Conservation (phyloP, 1,139 yeast species). For the Arxiozyma slooffiae region DNA sequence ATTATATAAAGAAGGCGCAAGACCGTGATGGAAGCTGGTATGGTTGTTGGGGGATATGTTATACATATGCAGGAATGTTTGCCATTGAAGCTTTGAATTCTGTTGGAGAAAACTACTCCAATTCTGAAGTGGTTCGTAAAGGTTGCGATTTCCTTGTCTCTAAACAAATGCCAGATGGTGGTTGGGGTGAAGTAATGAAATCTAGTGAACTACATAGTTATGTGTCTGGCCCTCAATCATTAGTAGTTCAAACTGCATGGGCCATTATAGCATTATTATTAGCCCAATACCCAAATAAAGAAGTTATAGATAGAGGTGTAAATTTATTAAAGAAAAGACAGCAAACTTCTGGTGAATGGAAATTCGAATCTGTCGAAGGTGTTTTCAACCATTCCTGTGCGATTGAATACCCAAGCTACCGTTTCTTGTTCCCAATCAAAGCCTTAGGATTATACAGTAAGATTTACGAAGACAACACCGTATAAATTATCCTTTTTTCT, state of each 20-base stretch:
- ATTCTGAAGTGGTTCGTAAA: slow-evolving; percentile 49
- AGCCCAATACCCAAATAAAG: slow-evolving; percentile 67
- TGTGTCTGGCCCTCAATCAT: slow-evolving; percentile 52
- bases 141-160: slow-evolving; percentile 80
- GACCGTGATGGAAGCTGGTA: slow-evolving; percentile 88
- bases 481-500: not conserved
- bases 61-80: slow-evolving; percentile 95
- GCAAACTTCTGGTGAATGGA: slow-evolving; percentile 71
- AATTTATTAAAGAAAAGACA: slow-evolving; percentile 60
- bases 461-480: slow-evolving; percentile 1
- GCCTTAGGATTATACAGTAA: slow-evolving; percentile 72
- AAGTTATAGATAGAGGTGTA: slow-evolving; percentile 56
- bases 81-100: slow-evolving; percentile 85
- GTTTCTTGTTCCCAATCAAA: slow-evolving; percentile 81
- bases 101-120: slow-evolving; percentile 53
- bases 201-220: slow-evolving; percentile 72
- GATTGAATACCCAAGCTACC: slow-evolving; percentile 91
- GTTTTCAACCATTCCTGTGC: slow-evolving; percentile 93
- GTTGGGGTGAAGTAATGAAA: slow-evolving; percentile 90
- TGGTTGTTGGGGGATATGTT: slow-evolving; percentile 98
- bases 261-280: slow-evolving; percentile 70
- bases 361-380: slow-evolving; percentile 81
- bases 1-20: slow-evolving; percentile 62
- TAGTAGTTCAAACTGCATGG: slow-evolving; percentile 92
- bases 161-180: slow-evolving; percentile 81